Evolutionary conservation across 371 early-diverging fungal genomes (phyloP).

Genomic region (Neoconidiobolus thromboides): DNA sequence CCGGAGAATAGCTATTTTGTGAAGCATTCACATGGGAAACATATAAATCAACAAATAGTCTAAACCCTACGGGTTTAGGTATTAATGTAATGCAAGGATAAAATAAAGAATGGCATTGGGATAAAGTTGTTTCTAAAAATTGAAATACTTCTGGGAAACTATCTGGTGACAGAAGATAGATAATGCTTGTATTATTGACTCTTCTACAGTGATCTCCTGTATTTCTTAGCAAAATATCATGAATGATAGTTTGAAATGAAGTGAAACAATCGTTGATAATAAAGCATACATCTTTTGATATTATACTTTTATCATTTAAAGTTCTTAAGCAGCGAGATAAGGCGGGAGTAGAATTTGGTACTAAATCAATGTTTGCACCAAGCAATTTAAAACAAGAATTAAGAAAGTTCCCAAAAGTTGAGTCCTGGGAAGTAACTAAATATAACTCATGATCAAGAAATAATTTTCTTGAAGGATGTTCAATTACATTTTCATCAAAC

Average conservation of each 20-base stretch:
- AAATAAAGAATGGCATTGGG: background rate
- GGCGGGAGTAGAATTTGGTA: background rate
- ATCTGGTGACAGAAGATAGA: background rate
- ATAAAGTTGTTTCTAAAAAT: background rate
- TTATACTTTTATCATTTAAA: background rate
- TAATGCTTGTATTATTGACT: background rate
- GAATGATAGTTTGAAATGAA: background rate
- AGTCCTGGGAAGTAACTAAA: background rate
- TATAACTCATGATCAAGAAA: background rate
- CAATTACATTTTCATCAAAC: background rate
- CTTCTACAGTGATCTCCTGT: background rate
- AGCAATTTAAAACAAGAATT: background rate
- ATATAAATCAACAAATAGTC: background rate
- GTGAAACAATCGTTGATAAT: background rate
- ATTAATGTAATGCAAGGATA: conserved; percentile 2
- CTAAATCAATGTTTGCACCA: background rate
- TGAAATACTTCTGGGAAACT: background rate
- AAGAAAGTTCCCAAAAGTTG: background rate
- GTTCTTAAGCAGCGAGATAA: background rate
- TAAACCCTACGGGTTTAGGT: conserved; percentile 5
- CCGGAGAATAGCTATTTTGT: background rate
- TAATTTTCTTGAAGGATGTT: background rate
- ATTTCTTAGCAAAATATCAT: background rate
- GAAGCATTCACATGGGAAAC: background rate
- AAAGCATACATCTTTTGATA: background rate